These are phyloP conservation scores for Globisporangium heterothallicum DNA, from an alignment of 352 stramenopile species.

Conservation along the genomic window DNA sequence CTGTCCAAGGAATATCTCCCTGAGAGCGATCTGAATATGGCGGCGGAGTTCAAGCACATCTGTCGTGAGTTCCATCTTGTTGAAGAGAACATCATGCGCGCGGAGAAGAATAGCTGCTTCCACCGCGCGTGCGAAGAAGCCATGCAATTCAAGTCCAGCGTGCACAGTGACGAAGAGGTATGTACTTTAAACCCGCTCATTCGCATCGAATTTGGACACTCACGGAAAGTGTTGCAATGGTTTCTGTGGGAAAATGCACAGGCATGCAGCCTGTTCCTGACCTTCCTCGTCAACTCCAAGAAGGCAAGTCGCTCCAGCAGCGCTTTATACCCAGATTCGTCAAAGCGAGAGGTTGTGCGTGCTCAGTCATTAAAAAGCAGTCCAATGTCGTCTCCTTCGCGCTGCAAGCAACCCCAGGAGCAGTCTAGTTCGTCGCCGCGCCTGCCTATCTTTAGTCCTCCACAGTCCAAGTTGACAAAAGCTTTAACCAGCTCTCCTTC, in stretches of 20 bases:
- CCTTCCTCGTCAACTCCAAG: slow-evolving; percentile 13
- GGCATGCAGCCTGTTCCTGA: slow-evolving; percentile 17
- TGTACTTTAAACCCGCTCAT: background rate
- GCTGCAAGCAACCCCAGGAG: slow-evolving; percentile 1
- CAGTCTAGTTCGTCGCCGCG: slow-evolving; percentile 2
- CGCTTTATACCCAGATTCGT: background rate
- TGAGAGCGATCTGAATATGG: slow-evolving; percentile 8
- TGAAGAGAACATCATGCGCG: slow-evolving; percentile 30
- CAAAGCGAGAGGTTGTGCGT: background rate
- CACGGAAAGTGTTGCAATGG: background rate
- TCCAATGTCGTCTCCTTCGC: slow-evolving; percentile 1
- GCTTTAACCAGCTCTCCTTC: slow-evolving; percentile 11
- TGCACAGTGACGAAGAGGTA: slow-evolving; percentile 23
- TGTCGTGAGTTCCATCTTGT: slow-evolving; percentile 27
- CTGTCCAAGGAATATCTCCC: background rate
- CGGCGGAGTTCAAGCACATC: slow-evolving; percentile 31
- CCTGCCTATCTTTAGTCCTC: slow-evolving; percentile 12
- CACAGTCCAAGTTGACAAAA: slow-evolving; percentile 11
- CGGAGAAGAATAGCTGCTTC: slow-evolving; percentile 43
- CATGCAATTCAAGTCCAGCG: slow-evolving; percentile 20
- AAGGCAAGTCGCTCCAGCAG: background rate
- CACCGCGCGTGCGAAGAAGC: slow-evolving; percentile 46
- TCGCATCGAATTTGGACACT: background rate
- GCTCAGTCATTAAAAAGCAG: slow-evolving; percentile 13
- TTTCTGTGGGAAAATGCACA: slow-evolving; percentile 2